A percentile compares a stretch with the other conserved stretches of the same genome.
phyloP scores from a whole-genome alignment of 768 basidiomycete genomes.

The Cyclocybe cylindracea region DNA sequence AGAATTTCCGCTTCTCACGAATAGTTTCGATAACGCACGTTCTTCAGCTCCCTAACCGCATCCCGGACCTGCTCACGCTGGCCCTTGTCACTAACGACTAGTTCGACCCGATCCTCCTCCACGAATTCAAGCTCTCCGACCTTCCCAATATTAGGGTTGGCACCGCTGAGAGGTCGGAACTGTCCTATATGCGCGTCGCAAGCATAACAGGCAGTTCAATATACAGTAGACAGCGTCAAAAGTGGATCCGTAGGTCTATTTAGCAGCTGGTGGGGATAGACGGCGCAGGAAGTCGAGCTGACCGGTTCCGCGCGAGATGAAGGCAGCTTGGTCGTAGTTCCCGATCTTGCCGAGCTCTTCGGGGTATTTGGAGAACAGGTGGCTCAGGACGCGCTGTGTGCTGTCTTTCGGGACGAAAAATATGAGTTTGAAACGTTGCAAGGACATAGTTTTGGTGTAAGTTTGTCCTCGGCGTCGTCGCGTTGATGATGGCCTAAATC shows the following conservation, averaged over 20 bases:
- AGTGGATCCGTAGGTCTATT: not conserved
- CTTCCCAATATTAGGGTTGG: constrained; percentile 47
- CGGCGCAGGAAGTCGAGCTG: constrained; percentile 17
- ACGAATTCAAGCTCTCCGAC: constrained; percentile 45
- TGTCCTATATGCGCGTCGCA: constrained; percentile 34
- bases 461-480: too few species aligned
- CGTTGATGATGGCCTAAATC: not conserved
- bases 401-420: constrained; percentile 49
- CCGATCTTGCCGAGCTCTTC: constrained; percentile 52
- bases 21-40: constrained; percentile 31
- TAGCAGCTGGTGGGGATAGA: not conserved
- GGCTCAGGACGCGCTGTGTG: constrained; percentile 42
- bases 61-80: constrained; percentile 34
- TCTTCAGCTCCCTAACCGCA: constrained; percentile 46
- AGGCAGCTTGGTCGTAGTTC: constrained; percentile 55
- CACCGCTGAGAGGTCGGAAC: constrained; percentile 40
- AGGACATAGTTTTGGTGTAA: constrained; percentile 14
- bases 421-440: constrained; percentile 50
- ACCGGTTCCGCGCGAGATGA: constrained; percentile 55
- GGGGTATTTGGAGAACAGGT: constrained; percentile 47
- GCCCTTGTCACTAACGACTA: constrained; percentile 43
- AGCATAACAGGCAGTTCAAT: not conserved
- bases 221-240: not conserved
- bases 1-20: not conserved
- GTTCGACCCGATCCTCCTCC: constrained; percentile 55